Conservation (phyloP, 495 filamentous ascomycete species). For the Pseudoneurospora amorphoporcata region DNA sequence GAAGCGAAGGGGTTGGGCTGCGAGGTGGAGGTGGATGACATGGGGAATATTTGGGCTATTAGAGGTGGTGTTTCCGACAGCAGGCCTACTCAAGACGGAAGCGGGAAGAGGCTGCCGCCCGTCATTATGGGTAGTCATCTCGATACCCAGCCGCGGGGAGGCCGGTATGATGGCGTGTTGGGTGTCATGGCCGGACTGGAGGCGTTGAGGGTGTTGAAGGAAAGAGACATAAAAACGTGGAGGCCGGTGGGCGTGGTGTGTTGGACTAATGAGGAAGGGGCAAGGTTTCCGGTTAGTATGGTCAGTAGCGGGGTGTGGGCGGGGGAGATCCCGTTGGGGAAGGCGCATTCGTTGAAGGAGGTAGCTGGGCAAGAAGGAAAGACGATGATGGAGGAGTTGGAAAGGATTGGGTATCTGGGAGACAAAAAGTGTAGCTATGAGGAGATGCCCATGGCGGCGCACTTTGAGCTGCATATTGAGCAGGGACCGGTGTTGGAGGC, state of each 20-base stretch:
- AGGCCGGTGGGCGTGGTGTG: slow-evolving; percentile 64
- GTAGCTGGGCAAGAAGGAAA: slow-evolving; percentile 31
- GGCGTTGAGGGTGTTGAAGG: slow-evolving; percentile 56
- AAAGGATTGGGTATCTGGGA: slow-evolving; percentile 64
- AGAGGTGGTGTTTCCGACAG: slow-evolving; percentile 36
- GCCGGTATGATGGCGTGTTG: slow-evolving; percentile 68
- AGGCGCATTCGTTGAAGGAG: slow-evolving; percentile 50
- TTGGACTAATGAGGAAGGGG: slow-evolving; percentile 83
- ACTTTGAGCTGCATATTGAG: slow-evolving; percentile 80
- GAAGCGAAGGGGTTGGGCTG: slow-evolving; percentile 56
- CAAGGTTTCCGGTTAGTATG: slow-evolving; percentile 72
- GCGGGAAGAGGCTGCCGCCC: slow-evolving; percentile 33
- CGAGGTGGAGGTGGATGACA: slow-evolving; percentile 31
- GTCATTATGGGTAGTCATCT: slow-evolving; percentile 60
- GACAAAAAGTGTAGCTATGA: slow-evolving; percentile 44
- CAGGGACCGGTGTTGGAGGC: slow-evolving; percentile 64
- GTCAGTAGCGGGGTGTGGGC: slow-evolving; percentile 69
- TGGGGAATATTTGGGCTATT: slow-evolving; percentile 67
- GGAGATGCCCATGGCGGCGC: slow-evolving; percentile 60
- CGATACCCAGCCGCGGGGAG: slow-evolving; percentile 69
- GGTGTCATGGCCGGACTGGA: slow-evolving; percentile 66
- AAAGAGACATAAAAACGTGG: slow-evolving; percentile 57
- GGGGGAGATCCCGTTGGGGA: slow-evolving; percentile 50
- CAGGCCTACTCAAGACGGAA: not conserved
- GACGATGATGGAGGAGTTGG: slow-evolving; percentile 58